Conservation (phyloP, 2,329 filamentous ascomycete genomes). For the Trichoderma simmonsii region DNA sequence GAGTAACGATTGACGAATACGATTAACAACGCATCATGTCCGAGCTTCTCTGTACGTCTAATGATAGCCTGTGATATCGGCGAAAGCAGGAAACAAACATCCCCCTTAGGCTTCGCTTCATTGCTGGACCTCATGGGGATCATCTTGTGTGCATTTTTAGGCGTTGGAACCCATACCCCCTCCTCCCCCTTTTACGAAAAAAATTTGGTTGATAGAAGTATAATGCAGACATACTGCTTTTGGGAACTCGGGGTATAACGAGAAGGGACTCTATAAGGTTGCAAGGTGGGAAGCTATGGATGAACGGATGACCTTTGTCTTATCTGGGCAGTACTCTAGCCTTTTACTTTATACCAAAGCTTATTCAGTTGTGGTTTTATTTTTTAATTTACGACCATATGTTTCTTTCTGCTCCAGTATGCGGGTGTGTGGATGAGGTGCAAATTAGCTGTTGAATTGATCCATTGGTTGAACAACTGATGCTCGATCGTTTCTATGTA, state of each 20-base stretch:
- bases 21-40: constrained; percentile 4
- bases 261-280: constrained; percentile 9
- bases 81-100: constrained; percentile 2
- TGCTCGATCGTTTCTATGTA: too few relatives aligned
- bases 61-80: constrained; percentile 12
- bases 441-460: background rate
- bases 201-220: constrained; percentile 21
- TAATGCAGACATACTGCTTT: constrained; percentile 14
- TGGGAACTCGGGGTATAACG: constrained; percentile 9
- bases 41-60: constrained; percentile 7
- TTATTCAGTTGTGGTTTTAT: background rate
- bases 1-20: background rate
- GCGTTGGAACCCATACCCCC: constrained; percentile 36
- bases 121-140: constrained; percentile 9
- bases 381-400: background rate
- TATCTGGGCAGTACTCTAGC: background rate
- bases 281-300: constrained; percentile 12
- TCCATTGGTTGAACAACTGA: background rate
- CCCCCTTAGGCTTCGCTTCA: background rate
- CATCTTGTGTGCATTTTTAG: constrained; percentile 31
- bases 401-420: background rate
- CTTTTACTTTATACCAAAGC: constrained; percentile 12
- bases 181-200: constrained; percentile 19
- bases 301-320: background rate
- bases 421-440: background rate